Conservation (phyloP, 257 asterid genomes). For the Ligustrum vulgare region DNA sequence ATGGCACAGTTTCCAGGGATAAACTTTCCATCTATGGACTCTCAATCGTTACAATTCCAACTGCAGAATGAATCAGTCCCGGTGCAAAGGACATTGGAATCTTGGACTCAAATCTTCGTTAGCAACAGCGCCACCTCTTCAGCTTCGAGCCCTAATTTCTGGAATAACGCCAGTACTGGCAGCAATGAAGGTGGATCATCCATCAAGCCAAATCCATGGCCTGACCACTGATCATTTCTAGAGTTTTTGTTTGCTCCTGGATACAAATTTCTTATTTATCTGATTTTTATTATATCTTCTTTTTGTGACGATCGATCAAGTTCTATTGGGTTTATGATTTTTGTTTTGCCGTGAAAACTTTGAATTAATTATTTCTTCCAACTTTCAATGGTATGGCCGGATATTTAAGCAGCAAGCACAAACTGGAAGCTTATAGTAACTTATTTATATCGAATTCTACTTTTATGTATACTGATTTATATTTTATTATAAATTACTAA, state of each 20-base stretch:
- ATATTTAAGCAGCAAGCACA: background rate
- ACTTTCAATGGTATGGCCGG: background rate
- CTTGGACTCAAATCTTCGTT: constrained; percentile 30
- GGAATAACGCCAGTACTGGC: constrained; percentile 15
- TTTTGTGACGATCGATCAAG: background rate
- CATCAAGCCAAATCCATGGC: constrained; percentile 26
- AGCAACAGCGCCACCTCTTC: constrained; percentile 9
- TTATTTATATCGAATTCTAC: too few species aligned
- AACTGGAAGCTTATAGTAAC: too few species aligned
- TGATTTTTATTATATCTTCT: background rate
- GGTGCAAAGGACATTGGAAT: constrained; percentile 20
- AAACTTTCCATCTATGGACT: constrained; percentile 18
- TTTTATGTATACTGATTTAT: too few species aligned
- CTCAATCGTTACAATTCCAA: constrained; percentile 15
- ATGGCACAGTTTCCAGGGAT: background rate
- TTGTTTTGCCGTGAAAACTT: background rate
- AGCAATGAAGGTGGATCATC: constrained; percentile 19
- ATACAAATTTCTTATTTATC: background rate
- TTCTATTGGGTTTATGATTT: background rate
- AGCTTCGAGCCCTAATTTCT: constrained; percentile 11
- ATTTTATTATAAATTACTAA: too few species aligned
- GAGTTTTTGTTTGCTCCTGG: background rate
- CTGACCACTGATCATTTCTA: constrained; percentile 8
- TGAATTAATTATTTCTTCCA: background rate
- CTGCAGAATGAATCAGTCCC: constrained; percentile 13